These are phyloP conservation scores for Microcyclospora pomicola DNA, from an alignment of 2,329 filamentous ascomycete species.

Conservation along the genomic window DNA sequence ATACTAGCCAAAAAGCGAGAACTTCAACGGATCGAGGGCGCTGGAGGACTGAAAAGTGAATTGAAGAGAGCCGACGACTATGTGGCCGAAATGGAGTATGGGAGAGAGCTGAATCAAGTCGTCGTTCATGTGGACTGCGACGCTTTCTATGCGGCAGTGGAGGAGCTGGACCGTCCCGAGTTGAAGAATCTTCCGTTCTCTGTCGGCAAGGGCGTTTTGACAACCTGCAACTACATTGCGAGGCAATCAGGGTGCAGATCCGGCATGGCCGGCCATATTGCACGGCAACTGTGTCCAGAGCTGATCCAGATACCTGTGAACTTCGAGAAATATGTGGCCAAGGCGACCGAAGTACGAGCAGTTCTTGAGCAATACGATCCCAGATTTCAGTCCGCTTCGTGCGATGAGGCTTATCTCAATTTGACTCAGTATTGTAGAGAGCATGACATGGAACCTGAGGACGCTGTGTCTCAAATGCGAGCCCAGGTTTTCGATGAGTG, in stretches of 20 bases:
- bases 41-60: slow-evolving; percentile 47
- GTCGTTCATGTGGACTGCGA: slow-evolving; percentile 94
- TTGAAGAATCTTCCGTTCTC: slow-evolving; percentile 79
- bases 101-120: slow-evolving; percentile 67
- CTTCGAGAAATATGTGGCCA: slow-evolving; percentile 80
- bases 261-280: slow-evolving; percentile 93
- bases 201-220: slow-evolving; percentile 61
- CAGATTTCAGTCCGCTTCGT: slow-evolving; percentile 81
- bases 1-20: slow-evolving; percentile 63
- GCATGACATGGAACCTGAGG: slow-evolving; percentile 54
- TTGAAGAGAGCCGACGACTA: slow-evolving; percentile 66
- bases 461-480: slow-evolving; percentile 65
- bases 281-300: slow-evolving; percentile 81
- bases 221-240: slow-evolving; percentile 76
- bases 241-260: slow-evolving; percentile 81
- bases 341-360: slow-evolving; percentile 73
- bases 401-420: slow-evolving; percentile 93
- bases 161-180: slow-evolving; percentile 61
- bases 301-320: slow-evolving; percentile 72
- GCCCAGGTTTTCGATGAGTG: slow-evolving; percentile 61
- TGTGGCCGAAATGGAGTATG: slow-evolving; percentile 63
- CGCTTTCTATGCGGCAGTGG: slow-evolving; percentile 92
- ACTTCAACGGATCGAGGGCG: slow-evolving; percentile 55
- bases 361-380: slow-evolving; percentile 80
- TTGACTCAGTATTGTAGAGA: slow-evolving; percentile 70